Evolutionary conservation across 2,329 filamentous ascomycete genomes (phyloP).

Genomic region (Alternaria sp.): DNA sequence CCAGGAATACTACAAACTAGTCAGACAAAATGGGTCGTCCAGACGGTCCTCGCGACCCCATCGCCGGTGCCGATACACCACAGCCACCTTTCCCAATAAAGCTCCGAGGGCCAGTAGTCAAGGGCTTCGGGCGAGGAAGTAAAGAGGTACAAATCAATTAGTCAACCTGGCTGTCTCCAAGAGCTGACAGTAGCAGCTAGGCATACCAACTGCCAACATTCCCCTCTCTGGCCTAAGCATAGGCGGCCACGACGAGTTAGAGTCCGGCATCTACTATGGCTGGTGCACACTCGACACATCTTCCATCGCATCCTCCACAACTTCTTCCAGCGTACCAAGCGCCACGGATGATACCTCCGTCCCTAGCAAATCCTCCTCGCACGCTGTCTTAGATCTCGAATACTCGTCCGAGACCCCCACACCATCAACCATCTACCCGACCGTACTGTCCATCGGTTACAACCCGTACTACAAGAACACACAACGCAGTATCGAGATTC

Average conservation of each 20-base stretch:
- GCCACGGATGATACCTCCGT: constrained; percentile 26
- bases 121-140: constrained; percentile 91
- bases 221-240: constrained; percentile 75
- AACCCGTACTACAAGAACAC: constrained; percentile 98
- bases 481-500: constrained; percentile 86
- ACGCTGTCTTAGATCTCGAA: constrained; percentile 39
- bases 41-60: constrained; percentile 47
- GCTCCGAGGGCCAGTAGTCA: constrained; percentile 87
- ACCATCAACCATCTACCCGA: constrained; percentile 38
- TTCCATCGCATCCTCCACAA: constrained; percentile 36
- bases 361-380: constrained; percentile 33
- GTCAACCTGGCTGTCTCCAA: no score
- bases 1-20: background rate
- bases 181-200: constrained; percentile 66
- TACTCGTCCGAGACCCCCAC: constrained; percentile 27
- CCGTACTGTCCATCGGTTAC: constrained; percentile 68
- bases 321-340: constrained; percentile 41
- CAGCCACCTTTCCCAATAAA: constrained; percentile 81
- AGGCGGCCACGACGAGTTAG: constrained; percentile 67
- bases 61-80: constrained; percentile 78
- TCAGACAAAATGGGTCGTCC: constrained; percentile 36
- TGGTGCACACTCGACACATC: constrained; percentile 77
- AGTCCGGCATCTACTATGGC: constrained; percentile 92
- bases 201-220: constrained; percentile 95
- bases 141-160: constrained; percentile 72